phyloP scores from a whole-genome alignment of 2,329 filamentous ascomycete genomes.

The Claviceps sp. region DNA sequence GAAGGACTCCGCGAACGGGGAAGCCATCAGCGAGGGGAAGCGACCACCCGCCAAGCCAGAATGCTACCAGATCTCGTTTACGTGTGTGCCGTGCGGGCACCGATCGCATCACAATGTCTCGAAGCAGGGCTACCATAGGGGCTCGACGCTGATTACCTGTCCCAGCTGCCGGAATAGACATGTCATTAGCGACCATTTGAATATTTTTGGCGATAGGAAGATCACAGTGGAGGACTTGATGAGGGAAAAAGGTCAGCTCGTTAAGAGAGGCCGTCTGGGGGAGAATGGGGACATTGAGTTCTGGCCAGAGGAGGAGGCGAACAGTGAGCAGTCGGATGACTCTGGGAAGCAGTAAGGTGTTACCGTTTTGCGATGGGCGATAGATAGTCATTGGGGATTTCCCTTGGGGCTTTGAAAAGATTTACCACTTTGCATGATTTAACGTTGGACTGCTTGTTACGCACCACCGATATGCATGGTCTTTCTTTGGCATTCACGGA shows the following conservation, averaged over 20 bases:
- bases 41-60: slow-evolving; percentile 33
- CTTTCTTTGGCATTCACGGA: background rate
- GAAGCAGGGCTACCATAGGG: slow-evolving; percentile 90
- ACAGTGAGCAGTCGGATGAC: slow-evolving; percentile 4
- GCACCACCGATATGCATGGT: background rate
- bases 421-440: background rate
- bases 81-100: slow-evolving; percentile 70
- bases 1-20: slow-evolving; percentile 6
- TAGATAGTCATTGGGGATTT: background rate
- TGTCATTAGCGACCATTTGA: slow-evolving; percentile 80
- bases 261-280: slow-evolving; percentile 58
- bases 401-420: background rate
- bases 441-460: background rate
- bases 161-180: slow-evolving; percentile 77
- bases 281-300: slow-evolving; percentile 84
- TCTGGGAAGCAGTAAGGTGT: background rate
- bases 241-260: slow-evolving; percentile 57
- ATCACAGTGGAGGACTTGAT: slow-evolving; percentile 68
- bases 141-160: slow-evolving; percentile 79
- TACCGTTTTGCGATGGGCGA: background rate
- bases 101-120: slow-evolving; percentile 77
- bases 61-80: slow-evolving; percentile 81
- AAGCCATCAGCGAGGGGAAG: slow-evolving; percentile 15
- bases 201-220: slow-evolving; percentile 58
- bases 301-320: slow-evolving; percentile 56